Evolutionary conservation across 352 stramenopile genomes (phyloP).

Genomic region (Thalassiosira delicatula): DNA sequence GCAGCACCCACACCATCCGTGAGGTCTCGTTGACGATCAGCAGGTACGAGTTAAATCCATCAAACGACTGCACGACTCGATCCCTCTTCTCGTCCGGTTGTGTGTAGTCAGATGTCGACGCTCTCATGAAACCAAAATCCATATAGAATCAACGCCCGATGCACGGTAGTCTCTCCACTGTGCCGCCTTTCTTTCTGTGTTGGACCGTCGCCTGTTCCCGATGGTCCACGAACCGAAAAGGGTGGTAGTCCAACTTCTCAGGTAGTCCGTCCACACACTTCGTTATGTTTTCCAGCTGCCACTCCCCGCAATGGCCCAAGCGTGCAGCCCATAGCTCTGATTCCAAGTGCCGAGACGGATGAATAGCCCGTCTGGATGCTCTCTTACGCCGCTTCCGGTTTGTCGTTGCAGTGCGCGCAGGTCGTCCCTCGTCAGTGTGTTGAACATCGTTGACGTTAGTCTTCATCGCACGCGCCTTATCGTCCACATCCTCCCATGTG

Average conservation of each 20-base stretch:
- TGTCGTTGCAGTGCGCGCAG: too few species aligned
- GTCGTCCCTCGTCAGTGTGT: too few species aligned
- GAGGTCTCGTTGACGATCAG: slow-evolving; percentile 11
- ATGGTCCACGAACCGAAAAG: slow-evolving; percentile 12
- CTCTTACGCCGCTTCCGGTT: too few species aligned
- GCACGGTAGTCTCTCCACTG: neutral
- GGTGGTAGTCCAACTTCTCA: slow-evolving; percentile 15
- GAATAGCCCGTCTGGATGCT: too few species aligned
- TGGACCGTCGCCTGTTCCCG: slow-evolving; percentile 23
- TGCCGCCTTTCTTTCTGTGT: neutral
- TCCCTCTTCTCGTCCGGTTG: neutral
- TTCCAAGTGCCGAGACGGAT: slow-evolving; percentile 1
- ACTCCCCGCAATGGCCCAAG: slow-evolving; percentile 14
- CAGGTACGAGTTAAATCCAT: slow-evolving; percentile 31
- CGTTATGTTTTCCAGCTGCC: neutral
- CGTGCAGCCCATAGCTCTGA: slow-evolving; percentile 24
- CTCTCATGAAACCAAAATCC: slow-evolving; percentile 17
- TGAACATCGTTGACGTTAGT: too few species aligned
- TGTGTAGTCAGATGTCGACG: slow-evolving; percentile 13
- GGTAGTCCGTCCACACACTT: neutral
- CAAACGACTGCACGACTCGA: slow-evolving; percentile 7
- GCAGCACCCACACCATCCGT: slow-evolving; percentile 32
- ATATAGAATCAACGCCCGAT: neutral
- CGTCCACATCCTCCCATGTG: too few species aligned
- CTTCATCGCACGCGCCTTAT: too few species aligned